Evolutionary conservation across 176 grass and related monocot species (phyloP), one percentile per base, ranked within the genome.

Genomic region (Aegilops bicornis): DNA sequence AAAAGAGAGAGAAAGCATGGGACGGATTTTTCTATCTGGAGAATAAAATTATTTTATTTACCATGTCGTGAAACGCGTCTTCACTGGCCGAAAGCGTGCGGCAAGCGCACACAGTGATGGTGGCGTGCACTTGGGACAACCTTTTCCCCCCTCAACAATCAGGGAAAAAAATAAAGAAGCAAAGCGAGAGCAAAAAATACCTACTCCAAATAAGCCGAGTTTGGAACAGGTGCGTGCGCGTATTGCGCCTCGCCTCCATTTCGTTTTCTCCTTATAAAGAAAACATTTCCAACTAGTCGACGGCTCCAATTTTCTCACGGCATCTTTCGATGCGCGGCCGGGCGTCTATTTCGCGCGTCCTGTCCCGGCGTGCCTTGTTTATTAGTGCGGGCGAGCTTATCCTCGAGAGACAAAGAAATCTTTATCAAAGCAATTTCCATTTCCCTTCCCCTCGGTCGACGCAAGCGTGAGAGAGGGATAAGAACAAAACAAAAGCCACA

Each of bases 331-430:
- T 43, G 63, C 31, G 63, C 7, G 62, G 37, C n/a, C 52, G 48
- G 48, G 2, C 78, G 79, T 66, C 76, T 48, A 85, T 86, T 84
- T 84, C 74, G 29, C 69, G 45, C 62, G 69, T 64, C 65, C 64
- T 75, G 69, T 64, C 65, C 64, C 40, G 59, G 59, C 64, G 47
- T 42, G 27, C 19, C 85, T 29, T 31, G 63, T 61, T 60, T 85
- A 87, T 48, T 85, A 87, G 75, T 86, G 88, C 63, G 63, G 39
- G 59, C 81, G 65, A 78, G 77, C 84, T 90, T 93, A 87, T 93
- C 88, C 30, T 64, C 1, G 22, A 52, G 35, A 62, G 17, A 64
- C 31, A 79, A 8, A 86, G 2, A 86, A 24, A 86, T 42, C 39
- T 77, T 67, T 79, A 58, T 62, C 76, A 84, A 69, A 80, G 66